Conservation (phyloP, 257 asterid genomes). For the Jasminum sambac region DNA sequence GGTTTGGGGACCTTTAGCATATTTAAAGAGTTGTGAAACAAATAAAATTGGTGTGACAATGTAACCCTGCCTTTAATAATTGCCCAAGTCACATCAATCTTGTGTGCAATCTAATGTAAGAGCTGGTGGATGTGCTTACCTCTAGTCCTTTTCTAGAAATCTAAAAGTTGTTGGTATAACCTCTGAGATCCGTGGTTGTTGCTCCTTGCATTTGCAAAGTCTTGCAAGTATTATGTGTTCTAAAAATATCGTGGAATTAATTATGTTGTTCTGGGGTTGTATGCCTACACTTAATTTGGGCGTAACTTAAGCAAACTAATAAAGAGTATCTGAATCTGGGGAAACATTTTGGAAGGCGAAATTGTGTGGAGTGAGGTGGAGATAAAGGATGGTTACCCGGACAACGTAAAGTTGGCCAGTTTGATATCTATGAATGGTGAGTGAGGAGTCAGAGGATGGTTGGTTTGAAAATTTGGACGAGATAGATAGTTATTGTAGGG, state of each 20-base stretch:
- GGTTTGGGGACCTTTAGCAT: not conserved
- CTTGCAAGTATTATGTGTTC: not conserved
- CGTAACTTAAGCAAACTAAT: not conserved
- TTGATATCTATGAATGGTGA: not conserved
- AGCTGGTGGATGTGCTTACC: not conserved
- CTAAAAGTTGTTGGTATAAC: not conserved
- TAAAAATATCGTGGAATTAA: not conserved
- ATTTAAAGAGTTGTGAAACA: not conserved
- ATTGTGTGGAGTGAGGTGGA: not conserved
- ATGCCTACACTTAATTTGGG: not conserved
- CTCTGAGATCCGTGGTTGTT: not conserved
- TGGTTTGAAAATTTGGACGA: not conserved
- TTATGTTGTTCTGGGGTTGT: not conserved
- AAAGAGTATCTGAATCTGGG: not conserved
- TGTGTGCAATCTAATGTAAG: not conserved
- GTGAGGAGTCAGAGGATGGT: not conserved
- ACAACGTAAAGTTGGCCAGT: not conserved
- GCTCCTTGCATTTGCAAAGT: not conserved
- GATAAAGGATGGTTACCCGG: not conserved
- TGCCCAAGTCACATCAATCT: not conserved
- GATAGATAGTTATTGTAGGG: not conserved
- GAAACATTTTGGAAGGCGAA: not conserved
- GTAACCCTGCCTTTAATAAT: not conserved
- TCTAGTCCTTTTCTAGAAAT: not conserved
- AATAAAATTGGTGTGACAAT: not conserved